A percentile compares a stretch with the other conserved stretches of the same genome.
Conservation (phyloP, 495 filamentous ascomycete species). For the Emericellopsis terricola region DNA sequence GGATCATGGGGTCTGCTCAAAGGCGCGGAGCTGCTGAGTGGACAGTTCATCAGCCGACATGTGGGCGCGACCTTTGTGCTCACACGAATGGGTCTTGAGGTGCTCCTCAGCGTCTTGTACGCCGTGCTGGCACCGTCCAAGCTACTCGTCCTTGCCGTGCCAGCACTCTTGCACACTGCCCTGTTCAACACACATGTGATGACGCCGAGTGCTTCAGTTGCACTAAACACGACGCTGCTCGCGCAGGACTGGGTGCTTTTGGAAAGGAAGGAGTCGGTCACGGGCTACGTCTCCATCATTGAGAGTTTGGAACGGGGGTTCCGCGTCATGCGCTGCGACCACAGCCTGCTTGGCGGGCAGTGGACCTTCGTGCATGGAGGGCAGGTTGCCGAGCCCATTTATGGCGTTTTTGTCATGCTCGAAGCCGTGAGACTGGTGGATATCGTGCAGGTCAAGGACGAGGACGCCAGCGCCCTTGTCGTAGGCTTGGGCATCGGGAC, state of each 20-base stretch:
- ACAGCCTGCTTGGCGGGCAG: constrained; percentile 87
- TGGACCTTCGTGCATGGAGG: constrained; percentile 45
- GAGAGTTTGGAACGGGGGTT: constrained; percentile 53
- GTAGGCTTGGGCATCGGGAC: constrained; percentile 93
- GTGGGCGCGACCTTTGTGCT: constrained; percentile 45
- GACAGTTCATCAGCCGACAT: constrained; percentile 28
- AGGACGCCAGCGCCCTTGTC: constrained; percentile 62
- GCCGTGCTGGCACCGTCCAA: constrained; percentile 48
- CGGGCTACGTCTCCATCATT: constrained; percentile 83
- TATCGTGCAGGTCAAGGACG: constrained; percentile 32
- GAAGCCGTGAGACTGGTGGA: constrained; percentile 76
- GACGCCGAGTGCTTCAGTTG: constrained; percentile 26
- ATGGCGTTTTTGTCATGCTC: constrained; percentile 80
- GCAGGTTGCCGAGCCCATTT: constrained; percentile 64
- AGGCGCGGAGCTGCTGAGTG: constrained; percentile 31
- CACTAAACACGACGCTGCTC: constrained; percentile 44
- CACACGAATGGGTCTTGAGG: constrained; percentile 52
- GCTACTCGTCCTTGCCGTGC: constrained; percentile 42
- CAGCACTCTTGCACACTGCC: constrained; percentile 50
- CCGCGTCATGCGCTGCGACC: constrained; percentile 79
- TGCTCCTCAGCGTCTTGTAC: constrained; percentile 44
- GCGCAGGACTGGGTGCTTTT: constrained; percentile 42
- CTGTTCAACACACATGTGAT: constrained; percentile 55
- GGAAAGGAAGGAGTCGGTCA: constrained; percentile 64
- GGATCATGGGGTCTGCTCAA: constrained; percentile 48